A percentile compares a stretch with the other conserved stretches of the same genome.
phyloP scores from a whole-genome alignment of 176 grass and related monocot genomes.

The Zea luxurians region DNA sequence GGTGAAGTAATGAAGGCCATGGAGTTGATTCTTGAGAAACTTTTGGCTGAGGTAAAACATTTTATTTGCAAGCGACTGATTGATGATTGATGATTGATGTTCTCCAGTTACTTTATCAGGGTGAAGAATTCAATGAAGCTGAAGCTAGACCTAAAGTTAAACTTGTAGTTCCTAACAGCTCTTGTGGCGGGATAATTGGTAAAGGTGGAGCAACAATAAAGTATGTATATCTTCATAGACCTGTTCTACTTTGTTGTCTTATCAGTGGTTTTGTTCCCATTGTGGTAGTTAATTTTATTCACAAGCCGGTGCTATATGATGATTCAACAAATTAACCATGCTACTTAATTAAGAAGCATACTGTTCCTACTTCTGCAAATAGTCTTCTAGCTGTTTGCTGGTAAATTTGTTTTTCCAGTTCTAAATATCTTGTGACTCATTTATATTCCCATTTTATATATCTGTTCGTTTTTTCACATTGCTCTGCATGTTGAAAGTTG shows the following conservation, averaged over 20 bases:
- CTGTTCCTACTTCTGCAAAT: background rate
- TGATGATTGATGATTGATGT: constrained; percentile 29
- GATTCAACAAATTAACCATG: background rate
- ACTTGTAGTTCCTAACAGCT: constrained; percentile 92
- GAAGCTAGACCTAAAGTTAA: constrained; percentile 86
- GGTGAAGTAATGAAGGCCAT: constrained; percentile 88
- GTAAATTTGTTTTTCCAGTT: background rate
- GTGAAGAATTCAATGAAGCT: constrained; percentile 77
- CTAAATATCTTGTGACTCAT: background rate
- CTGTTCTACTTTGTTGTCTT: constrained; percentile 29
- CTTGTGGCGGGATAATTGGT: constrained; percentile 96
- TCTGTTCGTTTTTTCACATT: constrained; percentile 12
- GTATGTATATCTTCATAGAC: constrained; percentile 44
- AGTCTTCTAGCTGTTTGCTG: background rate
- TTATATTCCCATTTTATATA: background rate
- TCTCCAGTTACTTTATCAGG: constrained; percentile 52
- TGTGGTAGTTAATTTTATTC: constrained; percentile 10
- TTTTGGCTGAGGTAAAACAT: constrained; percentile 69
- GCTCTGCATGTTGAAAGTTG: constrained; percentile 17
- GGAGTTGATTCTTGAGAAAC: constrained; percentile 91
- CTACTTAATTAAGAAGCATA: background rate
- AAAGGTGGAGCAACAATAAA: constrained; percentile 98
- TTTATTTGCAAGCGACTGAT: constrained; percentile 16
- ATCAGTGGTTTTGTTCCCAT: constrained; percentile 3
- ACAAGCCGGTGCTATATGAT: background rate